Percentiles rank a stretch among this genome's conserved stretches.
Evolutionary conservation across 2,329 filamentous ascomycete species (phyloP).

Genomic region (Exophiala sp.): DNA sequence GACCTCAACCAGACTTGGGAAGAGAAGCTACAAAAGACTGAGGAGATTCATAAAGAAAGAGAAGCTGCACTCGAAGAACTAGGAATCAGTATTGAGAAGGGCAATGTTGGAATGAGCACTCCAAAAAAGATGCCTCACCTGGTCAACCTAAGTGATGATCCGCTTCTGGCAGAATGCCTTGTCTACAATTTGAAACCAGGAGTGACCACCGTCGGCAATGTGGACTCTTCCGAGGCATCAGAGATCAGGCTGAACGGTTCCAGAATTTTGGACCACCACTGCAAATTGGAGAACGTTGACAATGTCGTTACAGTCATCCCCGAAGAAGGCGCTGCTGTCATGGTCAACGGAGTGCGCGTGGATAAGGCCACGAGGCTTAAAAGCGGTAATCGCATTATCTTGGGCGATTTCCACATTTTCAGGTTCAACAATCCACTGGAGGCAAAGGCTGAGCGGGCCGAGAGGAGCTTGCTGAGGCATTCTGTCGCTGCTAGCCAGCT

Average conservation of each 20-base stretch:
- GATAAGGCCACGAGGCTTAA: constrained; percentile 80
- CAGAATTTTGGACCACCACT: constrained; percentile 88
- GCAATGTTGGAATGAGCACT: constrained; percentile 89
- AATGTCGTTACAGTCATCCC: constrained; percentile 90
- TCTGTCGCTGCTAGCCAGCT: constrained; percentile 66
- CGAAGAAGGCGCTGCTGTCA: constrained; percentile 86
- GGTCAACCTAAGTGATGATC: constrained; percentile 94
- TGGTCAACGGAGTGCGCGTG: constrained; percentile 94
- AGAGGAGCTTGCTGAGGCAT: constrained; percentile 76
- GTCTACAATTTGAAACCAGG: constrained; percentile 98
- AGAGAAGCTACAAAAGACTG: constrained; percentile 89
- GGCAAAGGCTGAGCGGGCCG: constrained; percentile 84
- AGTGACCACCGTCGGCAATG: constrained; percentile 88
- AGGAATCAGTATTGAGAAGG: constrained; percentile 98
- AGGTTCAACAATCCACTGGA: constrained; percentile 97
- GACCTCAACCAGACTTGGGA: constrained; percentile 99
- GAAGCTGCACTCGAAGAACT: constrained; percentile 93
- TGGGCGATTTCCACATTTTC: constrained; percentile 98
- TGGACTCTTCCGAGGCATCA: constrained; percentile 75
- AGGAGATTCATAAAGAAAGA: constrained; percentile 95
- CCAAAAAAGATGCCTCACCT: constrained; percentile 99
- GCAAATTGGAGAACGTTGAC: constrained; percentile 88
- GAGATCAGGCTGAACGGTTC: constrained; percentile 94
- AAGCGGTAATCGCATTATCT: constrained; percentile 89
- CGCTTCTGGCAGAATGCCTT: constrained; percentile 87